Conservation (phyloP, 108 stramenopile species). For the Aurantiochytrium sp. region DNA sequence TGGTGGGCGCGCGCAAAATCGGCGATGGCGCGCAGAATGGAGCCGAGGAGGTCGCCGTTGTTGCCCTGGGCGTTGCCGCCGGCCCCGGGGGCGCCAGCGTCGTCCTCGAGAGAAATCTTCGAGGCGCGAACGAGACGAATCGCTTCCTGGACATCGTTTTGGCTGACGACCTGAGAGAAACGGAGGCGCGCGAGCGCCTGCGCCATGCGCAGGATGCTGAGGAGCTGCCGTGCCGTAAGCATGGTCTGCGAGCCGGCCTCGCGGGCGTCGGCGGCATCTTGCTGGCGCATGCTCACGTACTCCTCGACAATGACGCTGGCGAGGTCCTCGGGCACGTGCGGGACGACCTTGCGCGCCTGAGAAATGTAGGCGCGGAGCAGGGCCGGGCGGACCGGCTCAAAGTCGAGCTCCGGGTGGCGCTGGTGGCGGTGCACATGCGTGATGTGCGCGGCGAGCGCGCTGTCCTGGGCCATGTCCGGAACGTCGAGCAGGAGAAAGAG, state of each 20-base stretch:
- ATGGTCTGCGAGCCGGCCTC: constrained; percentile 63
- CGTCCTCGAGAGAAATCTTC: constrained; percentile 49
- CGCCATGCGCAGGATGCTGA: constrained; percentile 89
- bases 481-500: constrained; percentile 92
- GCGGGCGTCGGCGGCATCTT: constrained; percentile 53
- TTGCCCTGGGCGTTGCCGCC: constrained; percentile 65
- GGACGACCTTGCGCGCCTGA: constrained; percentile 79
- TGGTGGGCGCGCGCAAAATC: background rate
- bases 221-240: constrained; percentile 94
- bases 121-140: constrained; percentile 79
- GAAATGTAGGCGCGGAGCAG: constrained; percentile 88
- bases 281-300: constrained; percentile 81
- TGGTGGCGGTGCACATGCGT: constrained; percentile 94
- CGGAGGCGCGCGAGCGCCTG: constrained; percentile 91
- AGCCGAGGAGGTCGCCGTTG: constrained; percentile 67
- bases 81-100: constrained; percentile 41
- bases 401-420: constrained; percentile 50
- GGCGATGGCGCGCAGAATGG: constrained; percentile 52
- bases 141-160: constrained; percentile 95
- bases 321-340: constrained; percentile 81
- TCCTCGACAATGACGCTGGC: constrained; percentile 92
- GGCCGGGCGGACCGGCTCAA: constrained; percentile 61
- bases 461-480: constrained; percentile 79
- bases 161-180: constrained; percentile 81
- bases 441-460: constrained; percentile 91